Evolutionary conservation across 1,284 basidiomycete species (phyloP).

Genomic region (Sporisorium scitamineum): DNA sequence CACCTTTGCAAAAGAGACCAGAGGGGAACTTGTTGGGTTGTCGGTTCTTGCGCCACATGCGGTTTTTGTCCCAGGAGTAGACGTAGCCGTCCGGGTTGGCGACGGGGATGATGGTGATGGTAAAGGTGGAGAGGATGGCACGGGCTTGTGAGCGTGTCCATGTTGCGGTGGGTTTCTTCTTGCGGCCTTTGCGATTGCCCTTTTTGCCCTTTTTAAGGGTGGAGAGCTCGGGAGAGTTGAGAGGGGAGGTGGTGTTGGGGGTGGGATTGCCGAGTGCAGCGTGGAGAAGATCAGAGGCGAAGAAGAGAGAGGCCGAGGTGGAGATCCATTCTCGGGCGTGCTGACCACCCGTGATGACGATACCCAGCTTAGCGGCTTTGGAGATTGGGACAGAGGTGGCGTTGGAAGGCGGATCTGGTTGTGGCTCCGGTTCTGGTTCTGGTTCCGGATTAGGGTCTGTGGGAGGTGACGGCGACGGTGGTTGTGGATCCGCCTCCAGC

Average conservation of each 20-base stretch:
- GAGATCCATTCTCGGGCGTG: conserved; percentile 77
- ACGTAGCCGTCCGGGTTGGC: conserved; percentile 87
- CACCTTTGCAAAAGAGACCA: conserved; percentile 74
- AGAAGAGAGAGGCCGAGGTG: conserved; percentile 79
- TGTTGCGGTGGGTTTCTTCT: conserved; percentile 8
- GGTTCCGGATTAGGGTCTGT: conserved; percentile 11
- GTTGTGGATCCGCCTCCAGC: not conserved
- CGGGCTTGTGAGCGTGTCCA: conserved; percentile 37
- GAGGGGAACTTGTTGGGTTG: conserved; percentile 70
- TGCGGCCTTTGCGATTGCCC: conserved; percentile 10
- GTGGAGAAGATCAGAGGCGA: conserved; percentile 66
- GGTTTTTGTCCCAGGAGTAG: conserved; percentile 76
- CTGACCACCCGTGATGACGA: conserved; percentile 40
- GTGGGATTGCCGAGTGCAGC: conserved; percentile 17
- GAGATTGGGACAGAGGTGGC: not conserved
- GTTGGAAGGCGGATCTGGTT: conserved; percentile 17
- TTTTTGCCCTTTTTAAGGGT: conserved; percentile 4
- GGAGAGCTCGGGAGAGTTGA: not conserved
- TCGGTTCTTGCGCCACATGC: conserved; percentile 87
- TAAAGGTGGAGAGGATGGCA: conserved; percentile 75
- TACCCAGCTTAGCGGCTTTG: conserved; percentile 14
- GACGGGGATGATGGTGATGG: conserved; percentile 81
- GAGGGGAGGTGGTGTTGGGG: not conserved
- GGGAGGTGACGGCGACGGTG: conserved; percentile 3
- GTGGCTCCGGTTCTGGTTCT: conserved; percentile 18